Evolutionary conservation across 768 basidiomycete species (phyloP), one percentile per base, ranked within the genome.

Genomic region (Russula vinacea): DNA sequence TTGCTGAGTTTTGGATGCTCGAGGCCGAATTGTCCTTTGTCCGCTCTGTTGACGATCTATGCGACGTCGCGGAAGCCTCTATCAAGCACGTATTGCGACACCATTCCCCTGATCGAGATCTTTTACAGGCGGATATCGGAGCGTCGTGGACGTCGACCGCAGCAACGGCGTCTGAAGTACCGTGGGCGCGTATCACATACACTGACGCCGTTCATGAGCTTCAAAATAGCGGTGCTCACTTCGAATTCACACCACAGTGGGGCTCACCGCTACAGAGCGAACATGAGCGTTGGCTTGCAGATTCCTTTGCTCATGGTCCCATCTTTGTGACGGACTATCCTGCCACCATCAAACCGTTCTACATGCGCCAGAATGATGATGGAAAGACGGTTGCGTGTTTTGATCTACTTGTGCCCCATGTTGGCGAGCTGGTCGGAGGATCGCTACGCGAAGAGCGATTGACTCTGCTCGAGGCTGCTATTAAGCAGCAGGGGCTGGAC

Each of bases 1-100:
- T 99, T 14, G 86, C 92, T 56, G 97, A 99, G 74, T 99, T 99
- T 75, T 98, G 93, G 90, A 99, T 99, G 97, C 84, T 98, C 59
- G 97, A 99, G 76, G 95, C 92, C 0, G 97, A 99, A 73, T 88
- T 92, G 83, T 86, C 86, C 0, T 89, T 86, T 71, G 76, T 78
- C 24, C 68, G 70, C 26, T 72, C 73, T 9, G 72, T 88, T 5
- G 76, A 77, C 3, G 78, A 80, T 47, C 73, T 90, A 19, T 83
- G 86, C 73, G 70, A 74, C 50, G 76, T 87, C 26, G 81, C 84
- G 3, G 89, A 91, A 72, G 78, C 74, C 22, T 79, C 76, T 58
- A 79, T 82, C 67, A 84, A 78, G 77, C 68, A 72, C 29, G 76
- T 78, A 22, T 72, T 81, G 33, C 39, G 64, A 37, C 64, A 71